These are phyloP conservation scores for Aspergillus sp. DNA, from an alignment of 2,329 filamentous ascomycete genomes.

Conservation along the genomic window DNA sequence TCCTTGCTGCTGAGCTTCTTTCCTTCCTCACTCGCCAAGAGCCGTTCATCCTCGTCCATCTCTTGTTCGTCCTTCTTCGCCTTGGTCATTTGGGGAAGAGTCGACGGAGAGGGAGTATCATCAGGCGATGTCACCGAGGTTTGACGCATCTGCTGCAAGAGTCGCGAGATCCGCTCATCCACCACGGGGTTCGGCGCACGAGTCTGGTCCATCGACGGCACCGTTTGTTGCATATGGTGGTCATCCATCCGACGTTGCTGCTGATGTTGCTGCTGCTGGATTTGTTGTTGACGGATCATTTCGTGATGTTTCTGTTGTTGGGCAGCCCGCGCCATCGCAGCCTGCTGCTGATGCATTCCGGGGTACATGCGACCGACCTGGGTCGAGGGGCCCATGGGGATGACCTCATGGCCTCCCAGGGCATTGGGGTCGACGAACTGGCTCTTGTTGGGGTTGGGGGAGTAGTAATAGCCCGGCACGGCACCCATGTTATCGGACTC, in stretches of 20 bases:
- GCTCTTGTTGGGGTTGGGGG: slow-evolving; percentile 43
- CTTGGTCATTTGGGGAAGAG: slow-evolving; percentile 66
- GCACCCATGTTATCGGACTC: slow-evolving; percentile 67
- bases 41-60: slow-evolving; percentile 95
- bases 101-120: slow-evolving; percentile 38
- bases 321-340: slow-evolving; percentile 71
- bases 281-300: slow-evolving; percentile 59
- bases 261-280: slow-evolving; percentile 40
- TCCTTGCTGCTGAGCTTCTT: slow-evolving; percentile 99
- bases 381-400: slow-evolving; percentile 50
- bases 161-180: slow-evolving; percentile 90
- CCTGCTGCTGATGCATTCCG: slow-evolving; percentile 88
- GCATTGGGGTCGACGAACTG: slow-evolving; percentile 72
- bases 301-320: slow-evolving; percentile 65
- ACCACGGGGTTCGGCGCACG: slow-evolving; percentile 64
- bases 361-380: slow-evolving; percentile 78
- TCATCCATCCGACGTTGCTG: slow-evolving; percentile 27
- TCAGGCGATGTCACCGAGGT: slow-evolving; percentile 60
- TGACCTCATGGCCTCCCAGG: slow-evolving; percentile 63
- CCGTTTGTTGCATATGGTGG: slow-evolving; percentile 25
- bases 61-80: slow-evolving; percentile 93
- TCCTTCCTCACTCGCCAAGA: slow-evolving; percentile 93
- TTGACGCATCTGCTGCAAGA: slow-evolving; percentile 88
- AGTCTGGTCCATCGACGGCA: slow-evolving; percentile 29
- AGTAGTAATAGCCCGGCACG: slow-evolving; percentile 65